Evolutionary conservation across 2,329 filamentous ascomycete genomes (phyloP).

Genomic region (Penicillium sumatraense): DNA sequence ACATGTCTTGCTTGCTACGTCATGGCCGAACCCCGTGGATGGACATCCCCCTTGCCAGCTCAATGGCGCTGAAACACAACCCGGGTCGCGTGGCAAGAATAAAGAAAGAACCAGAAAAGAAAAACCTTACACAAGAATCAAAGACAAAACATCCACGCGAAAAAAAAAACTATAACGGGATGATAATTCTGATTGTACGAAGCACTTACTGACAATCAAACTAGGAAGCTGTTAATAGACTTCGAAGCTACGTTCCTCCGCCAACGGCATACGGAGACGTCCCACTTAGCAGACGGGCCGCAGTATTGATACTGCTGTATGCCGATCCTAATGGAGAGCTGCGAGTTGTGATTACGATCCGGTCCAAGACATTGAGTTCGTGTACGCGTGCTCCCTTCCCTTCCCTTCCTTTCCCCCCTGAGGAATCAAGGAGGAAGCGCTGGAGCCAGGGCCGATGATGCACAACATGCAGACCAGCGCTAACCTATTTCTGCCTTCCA

Average conservation of each 20-base stretch:
- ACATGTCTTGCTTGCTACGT: background rate
- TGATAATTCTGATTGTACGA: no score
- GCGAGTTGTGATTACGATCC: constrained; percentile 66
- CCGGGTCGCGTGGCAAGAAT: constrained; percentile 13
- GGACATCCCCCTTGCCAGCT: constrained; percentile 24
- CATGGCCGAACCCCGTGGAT: constrained; percentile 19
- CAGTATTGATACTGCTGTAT: constrained; percentile 86
- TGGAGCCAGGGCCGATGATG: constrained; percentile 15
- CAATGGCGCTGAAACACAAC: constrained; percentile 19
- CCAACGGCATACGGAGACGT: constrained; percentile 61
- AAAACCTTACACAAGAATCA: background rate
- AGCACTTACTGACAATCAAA: background rate
- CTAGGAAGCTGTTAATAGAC: constrained; percentile 58
- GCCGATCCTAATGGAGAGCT: constrained; percentile 82
- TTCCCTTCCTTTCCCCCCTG: constrained; percentile 4
- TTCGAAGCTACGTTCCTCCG: constrained; percentile 61
- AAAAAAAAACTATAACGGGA: no score
- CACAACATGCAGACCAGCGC: constrained; percentile 22
- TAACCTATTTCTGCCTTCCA: constrained; percentile 26
- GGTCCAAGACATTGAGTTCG: constrained; percentile 62
- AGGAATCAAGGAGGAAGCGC: constrained; percentile 2
- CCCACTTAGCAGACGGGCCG: constrained; percentile 71
- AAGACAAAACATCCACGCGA: no score
- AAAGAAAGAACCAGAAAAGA: background rate
- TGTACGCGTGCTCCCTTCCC: constrained; percentile 44